Evolutionary conservation across 345 rosid genomes (phyloP).

Genomic region (sweet orange (Citrus sinensis)): DNA sequence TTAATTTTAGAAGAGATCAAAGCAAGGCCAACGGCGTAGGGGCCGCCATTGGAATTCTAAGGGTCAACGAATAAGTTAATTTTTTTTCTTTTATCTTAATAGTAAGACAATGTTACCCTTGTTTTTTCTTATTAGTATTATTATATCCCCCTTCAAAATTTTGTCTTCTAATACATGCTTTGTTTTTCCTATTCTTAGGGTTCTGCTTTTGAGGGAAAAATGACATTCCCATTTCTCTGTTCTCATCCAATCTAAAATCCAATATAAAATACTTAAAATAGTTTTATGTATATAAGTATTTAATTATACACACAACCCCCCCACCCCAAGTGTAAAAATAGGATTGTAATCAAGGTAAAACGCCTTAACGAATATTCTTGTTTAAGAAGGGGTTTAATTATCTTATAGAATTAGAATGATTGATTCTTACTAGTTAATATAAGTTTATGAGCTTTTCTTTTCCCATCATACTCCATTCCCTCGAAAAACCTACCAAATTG

Average conservation of each 20-base stretch:
- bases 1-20: neutral
- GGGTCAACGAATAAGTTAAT: constrained; percentile 73
- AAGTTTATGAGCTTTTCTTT: neutral
- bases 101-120: constrained; percentile 32
- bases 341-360: neutral
- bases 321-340: neutral
- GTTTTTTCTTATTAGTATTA: constrained; percentile 1
- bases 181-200: constrained; percentile 6
- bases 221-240: neutral
- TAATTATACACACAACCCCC: too few relatives aligned
- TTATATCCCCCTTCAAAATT: neutral
- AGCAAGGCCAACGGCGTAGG: constrained; percentile 94
- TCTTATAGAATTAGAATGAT: neutral
- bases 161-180: neutral
- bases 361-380: neutral
- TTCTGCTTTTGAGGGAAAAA: neutral
- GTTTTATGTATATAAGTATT: too few relatives aligned
- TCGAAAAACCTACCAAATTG: neutral
- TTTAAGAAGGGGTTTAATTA: neutral
- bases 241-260: too few relatives aligned
- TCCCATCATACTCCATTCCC: neutral
- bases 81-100: constrained; percentile 9
- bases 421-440: neutral
- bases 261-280: too few relatives aligned
- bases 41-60: constrained; percentile 90